Conservation (phyloP, 805 yeast genomes). For the Saccharomyces eubayanus region DNA sequence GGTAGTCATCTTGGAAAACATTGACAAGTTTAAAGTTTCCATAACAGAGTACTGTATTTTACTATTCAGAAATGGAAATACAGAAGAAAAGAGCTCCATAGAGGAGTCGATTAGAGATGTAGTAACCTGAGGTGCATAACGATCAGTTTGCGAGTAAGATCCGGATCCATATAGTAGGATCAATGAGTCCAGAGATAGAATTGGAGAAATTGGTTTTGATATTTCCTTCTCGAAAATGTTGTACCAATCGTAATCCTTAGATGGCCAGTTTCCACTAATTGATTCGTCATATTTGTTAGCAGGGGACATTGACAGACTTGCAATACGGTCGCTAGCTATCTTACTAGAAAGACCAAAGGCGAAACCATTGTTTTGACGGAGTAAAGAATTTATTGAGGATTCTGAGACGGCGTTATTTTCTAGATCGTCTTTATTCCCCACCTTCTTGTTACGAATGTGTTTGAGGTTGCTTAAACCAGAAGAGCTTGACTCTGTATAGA, state of each 20-base stretch:
- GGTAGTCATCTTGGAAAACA: slow-evolving; percentile 36
- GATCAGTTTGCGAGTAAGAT: slow-evolving; percentile 9
- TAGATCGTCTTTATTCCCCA: slow-evolving; percentile 10
- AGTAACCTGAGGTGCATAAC: slow-evolving; percentile 35
- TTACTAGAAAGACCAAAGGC: slow-evolving; percentile 50
- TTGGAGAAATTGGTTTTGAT: slow-evolving; percentile 33
- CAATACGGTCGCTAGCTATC: slow-evolving; percentile 30
- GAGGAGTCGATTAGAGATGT: slow-evolving; percentile 65
- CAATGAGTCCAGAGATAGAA: slow-evolving; percentile 37
- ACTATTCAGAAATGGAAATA: slow-evolving; percentile 62
- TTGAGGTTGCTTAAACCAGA: slow-evolving; percentile 10
- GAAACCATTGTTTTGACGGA: slow-evolving; percentile 34
- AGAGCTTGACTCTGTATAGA: slow-evolving; percentile 17
- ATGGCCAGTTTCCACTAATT: slow-evolving; percentile 23
- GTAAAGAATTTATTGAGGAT: slow-evolving; percentile 16
- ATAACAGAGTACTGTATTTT: slow-evolving; percentile 84
- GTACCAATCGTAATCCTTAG: slow-evolving; percentile 29
- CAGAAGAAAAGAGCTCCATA: slow-evolving; percentile 61
- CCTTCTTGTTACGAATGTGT: slow-evolving; percentile 12
- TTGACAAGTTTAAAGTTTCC: slow-evolving; percentile 59
- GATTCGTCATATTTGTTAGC: slow-evolving; percentile 11
- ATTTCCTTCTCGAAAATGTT: slow-evolving; percentile 30
- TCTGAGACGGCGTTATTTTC: slow-evolving; percentile 10
- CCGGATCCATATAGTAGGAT: slow-evolving; percentile 22
- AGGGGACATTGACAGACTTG: slow-evolving; percentile 31